Percentiles rank a stretch among this genome's conserved stretches.
phyloP scores from a whole-genome alignment of 1,284 basidiomycete species.

The Papiliotrema nemorosa region DNA sequence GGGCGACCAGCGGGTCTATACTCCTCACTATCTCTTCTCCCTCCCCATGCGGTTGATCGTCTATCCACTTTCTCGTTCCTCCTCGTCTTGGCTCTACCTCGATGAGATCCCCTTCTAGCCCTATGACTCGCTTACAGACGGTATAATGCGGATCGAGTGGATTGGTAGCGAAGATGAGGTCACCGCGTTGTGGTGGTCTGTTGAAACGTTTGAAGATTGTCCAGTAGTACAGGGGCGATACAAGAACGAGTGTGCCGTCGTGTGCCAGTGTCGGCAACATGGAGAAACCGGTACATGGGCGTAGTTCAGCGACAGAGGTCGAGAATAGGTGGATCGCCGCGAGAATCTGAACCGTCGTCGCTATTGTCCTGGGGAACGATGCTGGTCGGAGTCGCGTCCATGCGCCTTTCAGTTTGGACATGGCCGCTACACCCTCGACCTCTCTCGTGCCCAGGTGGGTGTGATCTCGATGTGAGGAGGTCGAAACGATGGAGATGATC shows the following conservation, averaged over 20 bases:
- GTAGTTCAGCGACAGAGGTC: slow-evolving; percentile 34
- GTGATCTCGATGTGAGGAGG: no score
- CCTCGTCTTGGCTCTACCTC: slow-evolving; percentile 67
- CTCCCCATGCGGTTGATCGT: slow-evolving; percentile 4
- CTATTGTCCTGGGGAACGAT: slow-evolving; percentile 17
- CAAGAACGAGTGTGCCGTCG: slow-evolving; percentile 47
- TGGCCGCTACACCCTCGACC: no score
- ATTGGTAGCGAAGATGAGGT: slow-evolving; percentile 72
- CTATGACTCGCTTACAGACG: slow-evolving; percentile 88
- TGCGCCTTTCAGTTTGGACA: no score
- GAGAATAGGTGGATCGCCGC: slow-evolving; percentile 20
- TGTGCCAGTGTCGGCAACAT: slow-evolving; percentile 78
- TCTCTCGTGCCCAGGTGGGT: no score
- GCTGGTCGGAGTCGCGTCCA: slow-evolving; percentile 12
- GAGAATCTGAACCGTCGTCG: slow-evolving; percentile 29
- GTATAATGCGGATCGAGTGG: slow-evolving; percentile 66
- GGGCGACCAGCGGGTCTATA: slow-evolving; percentile 45
- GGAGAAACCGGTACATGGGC: slow-evolving; percentile 61
- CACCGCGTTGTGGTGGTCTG: slow-evolving; percentile 62
- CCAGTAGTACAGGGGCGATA: slow-evolving; percentile 54
- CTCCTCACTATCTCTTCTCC: slow-evolving; percentile 9
- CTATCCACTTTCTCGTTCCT: slow-evolving; percentile 23
- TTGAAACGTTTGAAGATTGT: slow-evolving; percentile 12
- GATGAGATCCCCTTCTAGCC: slow-evolving; percentile 82
- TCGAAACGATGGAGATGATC: no score